Base-by-base conservation (phyloP, 2,329 filamentous ascomycete species). In the Cercospora beticola region DNA sequence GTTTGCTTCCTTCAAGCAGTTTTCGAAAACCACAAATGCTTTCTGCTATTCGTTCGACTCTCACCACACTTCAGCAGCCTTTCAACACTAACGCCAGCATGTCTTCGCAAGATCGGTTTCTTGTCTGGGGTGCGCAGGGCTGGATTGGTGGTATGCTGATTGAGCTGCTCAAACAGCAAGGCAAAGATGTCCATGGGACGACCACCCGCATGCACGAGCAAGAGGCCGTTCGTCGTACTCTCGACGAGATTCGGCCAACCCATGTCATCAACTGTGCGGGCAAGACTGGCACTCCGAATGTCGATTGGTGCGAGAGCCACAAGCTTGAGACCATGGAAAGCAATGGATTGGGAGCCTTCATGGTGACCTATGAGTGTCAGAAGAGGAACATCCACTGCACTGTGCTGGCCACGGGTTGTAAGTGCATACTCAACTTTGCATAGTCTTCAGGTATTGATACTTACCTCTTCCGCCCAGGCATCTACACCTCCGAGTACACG, bases 301-400 rank as follows among this genome's bases (percentile, higher is more conserved):
- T 90, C 77, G 89, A 90, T 79, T 90, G 88, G 88, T 90, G 89
- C 74, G 89, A 91, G 80, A 87, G 89, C 75, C 86, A 91, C 82
- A 89, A 87, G 80, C 86, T 89, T 78, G 86, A 86, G 65, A 91
- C 89, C 6, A 86, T 90, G 76, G 84, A 88, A 68, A 89, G 86
- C 77, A 91, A 91, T 75, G 88, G 88, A 65, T 85, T 90, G 58
- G 89, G 89, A 64, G 87, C 88, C 40, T 76, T 90, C 72, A 90
- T 88, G 76, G 79, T 91, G 74, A 83, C 87, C 36, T 88, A 90
- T 76, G 83, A 82, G 77, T 90, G 88, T 79, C 86, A 81, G 74
- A 80, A 85, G 71, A 83, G 82, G 67, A 84, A 83, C 71, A 83
- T 91, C 64, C 89, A 91, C 78, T 83, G 85, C 75, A 91, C 88